phyloP scores from a whole-genome alignment of 441 rosid genomes.

The Codiaeum variegatum region DNA sequence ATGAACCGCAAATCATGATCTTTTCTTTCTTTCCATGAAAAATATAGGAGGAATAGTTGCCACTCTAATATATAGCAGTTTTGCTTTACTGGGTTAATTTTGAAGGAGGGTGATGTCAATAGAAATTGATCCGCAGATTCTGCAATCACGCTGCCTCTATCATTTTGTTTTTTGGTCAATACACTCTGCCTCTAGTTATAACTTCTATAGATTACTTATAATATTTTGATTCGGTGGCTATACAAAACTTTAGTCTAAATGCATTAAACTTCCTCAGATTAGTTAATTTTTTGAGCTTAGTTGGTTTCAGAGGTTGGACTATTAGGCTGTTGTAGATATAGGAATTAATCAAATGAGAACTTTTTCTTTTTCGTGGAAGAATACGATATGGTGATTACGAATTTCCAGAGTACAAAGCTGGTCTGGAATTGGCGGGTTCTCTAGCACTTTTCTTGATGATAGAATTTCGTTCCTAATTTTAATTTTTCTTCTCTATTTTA shows the following conservation, averaged over 20 bases:
- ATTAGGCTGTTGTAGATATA: background rate
- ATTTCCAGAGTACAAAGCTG: background rate
- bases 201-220: background rate
- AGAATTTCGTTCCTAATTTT: conserved; percentile 9
- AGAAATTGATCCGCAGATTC: background rate
- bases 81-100: background rate
- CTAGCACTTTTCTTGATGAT: background rate
- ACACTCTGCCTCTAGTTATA: conserved; percentile 1
- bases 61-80: background rate
- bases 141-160: background rate
- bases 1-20: background rate
- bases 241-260: background rate
- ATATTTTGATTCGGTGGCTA: background rate
- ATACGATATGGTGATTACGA: background rate
- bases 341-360: background rate
- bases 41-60: background rate
- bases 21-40: background rate
- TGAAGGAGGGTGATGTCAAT: background rate
- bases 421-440: background rate
- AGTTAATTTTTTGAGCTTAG: background rate
- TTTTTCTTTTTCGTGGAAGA: background rate
- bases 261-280: background rate
- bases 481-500: background rate
- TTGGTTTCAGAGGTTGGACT: background rate
- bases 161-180: no score